A percentile compares a stretch with the other conserved stretches of the same genome.
Conservation (phyloP, 192 early-diverging fungal genomes). For the Linnemannia schmuckeri region DNA sequence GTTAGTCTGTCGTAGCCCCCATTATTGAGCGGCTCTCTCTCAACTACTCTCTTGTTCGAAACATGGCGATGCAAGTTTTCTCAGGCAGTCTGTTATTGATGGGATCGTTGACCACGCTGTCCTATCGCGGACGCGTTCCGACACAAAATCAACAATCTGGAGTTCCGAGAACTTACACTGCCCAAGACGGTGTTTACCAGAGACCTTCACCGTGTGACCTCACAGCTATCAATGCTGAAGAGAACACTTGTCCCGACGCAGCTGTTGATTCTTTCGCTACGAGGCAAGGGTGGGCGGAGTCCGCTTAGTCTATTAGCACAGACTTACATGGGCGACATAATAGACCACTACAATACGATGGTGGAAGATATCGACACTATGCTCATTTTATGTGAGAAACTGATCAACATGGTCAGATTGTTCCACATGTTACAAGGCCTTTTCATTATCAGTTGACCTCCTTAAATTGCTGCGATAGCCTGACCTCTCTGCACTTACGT, state of each 20-base stretch:
- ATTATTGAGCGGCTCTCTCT: slow-evolving; percentile 39
- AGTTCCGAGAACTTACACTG: slow-evolving; percentile 25
- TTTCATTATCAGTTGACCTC: background rate
- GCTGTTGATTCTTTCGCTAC: slow-evolving; percentile 39
- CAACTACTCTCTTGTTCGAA: slow-evolving; percentile 33
- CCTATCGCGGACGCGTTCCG: slow-evolving; percentile 48
- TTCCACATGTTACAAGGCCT: background rate
- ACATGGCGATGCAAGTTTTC: slow-evolving; percentile 29
- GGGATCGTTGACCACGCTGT: slow-evolving; percentile 53
- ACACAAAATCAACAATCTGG: slow-evolving; percentile 46
- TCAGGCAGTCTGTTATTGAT: slow-evolving; percentile 52
- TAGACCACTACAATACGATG: slow-evolving; percentile 58
- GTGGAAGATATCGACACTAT: slow-evolving; percentile 58
- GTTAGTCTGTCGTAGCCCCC: slow-evolving; percentile 31
- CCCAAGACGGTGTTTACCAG: slow-evolving; percentile 38
- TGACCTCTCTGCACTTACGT: background rate
- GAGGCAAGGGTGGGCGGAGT: slow-evolving; percentile 26
- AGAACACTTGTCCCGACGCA: slow-evolving; percentile 56
- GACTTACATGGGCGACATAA: slow-evolving; percentile 57
- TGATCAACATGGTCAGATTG: slow-evolving; percentile 61
- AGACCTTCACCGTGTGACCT: slow-evolving; percentile 57
- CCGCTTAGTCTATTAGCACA: slow-evolving; percentile 28
- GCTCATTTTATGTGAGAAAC: slow-evolving; percentile 38
- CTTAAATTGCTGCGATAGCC: background rate
- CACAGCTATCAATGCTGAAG: slow-evolving; percentile 53